Conservation (phyloP, 2,329 filamentous ascomycete species). For the Aspergillus fischeri region DNA sequence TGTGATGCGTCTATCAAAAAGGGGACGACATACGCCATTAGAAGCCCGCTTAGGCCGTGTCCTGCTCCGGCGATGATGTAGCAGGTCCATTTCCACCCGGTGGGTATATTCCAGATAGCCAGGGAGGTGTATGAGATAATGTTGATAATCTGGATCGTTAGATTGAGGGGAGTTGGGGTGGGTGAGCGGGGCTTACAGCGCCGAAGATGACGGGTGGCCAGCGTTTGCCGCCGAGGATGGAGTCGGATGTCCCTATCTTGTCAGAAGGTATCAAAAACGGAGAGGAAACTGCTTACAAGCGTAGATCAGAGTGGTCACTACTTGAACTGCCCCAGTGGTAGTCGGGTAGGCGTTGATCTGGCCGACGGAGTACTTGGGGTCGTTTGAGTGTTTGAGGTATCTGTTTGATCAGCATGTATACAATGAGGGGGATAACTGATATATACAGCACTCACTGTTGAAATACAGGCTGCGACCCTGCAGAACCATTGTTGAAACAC, state of each 20-base stretch:
- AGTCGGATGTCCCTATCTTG: conserved; percentile 55
- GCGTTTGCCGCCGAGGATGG: conserved; percentile 53
- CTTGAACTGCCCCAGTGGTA: conserved; percentile 52
- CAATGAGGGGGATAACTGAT: background rate
- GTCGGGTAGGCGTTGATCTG: conserved; percentile 56
- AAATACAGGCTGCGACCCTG: conserved; percentile 54
- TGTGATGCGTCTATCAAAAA: background rate
- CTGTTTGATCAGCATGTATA: background rate
- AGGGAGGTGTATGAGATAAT: conserved; percentile 44
- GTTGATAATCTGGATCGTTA: conserved; percentile 28
- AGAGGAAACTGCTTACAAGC: conserved; percentile 42
- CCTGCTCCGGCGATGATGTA: conserved; percentile 53
- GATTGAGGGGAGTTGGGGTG: background rate
- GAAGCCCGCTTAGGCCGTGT: conserved; percentile 46
- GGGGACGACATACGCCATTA: conserved; percentile 43
- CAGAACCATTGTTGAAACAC: conserved; percentile 59
- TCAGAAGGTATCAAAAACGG: background rate
- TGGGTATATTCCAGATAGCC: conserved; percentile 48
- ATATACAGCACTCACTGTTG: conserved; percentile 32
- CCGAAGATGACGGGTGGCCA: conserved; percentile 64
- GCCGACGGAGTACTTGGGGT: conserved; percentile 44
- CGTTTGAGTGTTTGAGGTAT: conserved; percentile 31
- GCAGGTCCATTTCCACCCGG: conserved; percentile 60
- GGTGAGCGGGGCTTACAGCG: conserved; percentile 36
- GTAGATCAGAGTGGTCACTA: conserved; percentile 59